Conservation (phyloP, 306 rosid genomes). For the Fagus crenata region DNA sequence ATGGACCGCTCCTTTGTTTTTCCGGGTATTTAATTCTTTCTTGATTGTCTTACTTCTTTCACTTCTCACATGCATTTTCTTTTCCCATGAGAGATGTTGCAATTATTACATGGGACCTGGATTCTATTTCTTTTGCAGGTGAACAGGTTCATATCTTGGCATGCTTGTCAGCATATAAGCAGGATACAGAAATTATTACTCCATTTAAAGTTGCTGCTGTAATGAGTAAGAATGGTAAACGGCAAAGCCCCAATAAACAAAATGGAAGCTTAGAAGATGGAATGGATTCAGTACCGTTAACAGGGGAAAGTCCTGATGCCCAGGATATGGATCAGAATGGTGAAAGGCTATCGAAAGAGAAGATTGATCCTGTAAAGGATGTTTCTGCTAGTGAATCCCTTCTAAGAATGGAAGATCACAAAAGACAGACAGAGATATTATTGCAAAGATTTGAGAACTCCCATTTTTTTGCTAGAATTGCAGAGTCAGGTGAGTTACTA, state of each 20-base stretch:
- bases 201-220: conserved; percentile 78
- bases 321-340: conserved; percentile 45
- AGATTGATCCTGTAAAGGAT: conserved; percentile 39
- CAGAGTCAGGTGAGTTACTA: conserved; percentile 69
- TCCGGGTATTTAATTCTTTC: conserved; percentile 65
- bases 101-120: conserved; percentile 44
- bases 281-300: conserved; percentile 35
- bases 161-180: conserved; percentile 86
- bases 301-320: conserved; percentile 48
- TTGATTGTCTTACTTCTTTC: conserved; percentile 26
- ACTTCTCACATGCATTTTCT: conserved; percentile 32
- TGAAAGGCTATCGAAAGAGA: conserved; percentile 38
- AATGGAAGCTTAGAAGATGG: conserved; percentile 48
- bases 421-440: conserved; percentile 56
- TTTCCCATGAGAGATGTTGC: conserved; percentile 29
- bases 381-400: conserved; percentile 58
- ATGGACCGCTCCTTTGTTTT: conserved; percentile 85
- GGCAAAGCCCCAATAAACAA: conserved; percentile 52
- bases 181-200: conserved; percentile 70
- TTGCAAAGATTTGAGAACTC: conserved; percentile 81
- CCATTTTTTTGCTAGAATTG: conserved; percentile 87
- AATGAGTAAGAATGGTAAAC: conserved; percentile 61
- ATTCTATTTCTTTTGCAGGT: conserved; percentile 60
- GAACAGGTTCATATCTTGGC: conserved; percentile 92
- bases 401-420: conserved; percentile 66